Base-by-base conservation (phyloP, 1,139 yeast species). In the Pichia sp. region DNA sequence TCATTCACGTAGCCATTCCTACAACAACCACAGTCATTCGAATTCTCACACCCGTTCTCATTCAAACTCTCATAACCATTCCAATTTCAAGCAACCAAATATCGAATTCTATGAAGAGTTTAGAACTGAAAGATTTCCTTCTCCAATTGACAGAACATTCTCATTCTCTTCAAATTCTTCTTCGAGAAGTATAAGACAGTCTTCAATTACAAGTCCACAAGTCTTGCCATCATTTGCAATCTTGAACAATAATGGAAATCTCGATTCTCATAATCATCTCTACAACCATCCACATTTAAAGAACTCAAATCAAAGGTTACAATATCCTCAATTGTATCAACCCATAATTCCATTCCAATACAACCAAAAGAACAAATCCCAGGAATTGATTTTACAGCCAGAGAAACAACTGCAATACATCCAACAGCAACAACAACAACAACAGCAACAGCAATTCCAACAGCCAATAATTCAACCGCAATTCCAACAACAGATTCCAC, bases 301-400 rank as follows among this genome's bases (percentile, higher is more conserved):
- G 9, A 27, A 18, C 9, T 22, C 46, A 34, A 37, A 38, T 38
- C 38, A 18, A 27, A 38, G 38, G 34, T 31, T 39, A 30, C 38
- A 31, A 37, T 35, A 43, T 38, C 38, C 34, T 14, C 44, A 44
- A n/a, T 17, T 34, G 15, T 35, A 44, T 31, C 47, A 44, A 30
- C 47, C 47, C 17, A 44, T 40, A 15, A 39, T 44, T 19, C 47
- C 47, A 17, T 44, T 40, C 27, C 28, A 35, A 9, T 44, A 40
- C 36, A 44, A 44, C 21, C 42, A 42, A 3, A 34, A 35, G 19
- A 42, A 41, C 19, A 34, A 38, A 38, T 45, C 48, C 5, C 48
- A 45, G 18, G 48, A 45, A 38, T 20, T 45, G 14, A 17, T 45
- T 19, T 30, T 32, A 33, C 40, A 37, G 32, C 38, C 44, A 17